Evolutionary conservation across 345 rosid species (phyloP).

Genomic region (Euclidium syriacum): DNA sequence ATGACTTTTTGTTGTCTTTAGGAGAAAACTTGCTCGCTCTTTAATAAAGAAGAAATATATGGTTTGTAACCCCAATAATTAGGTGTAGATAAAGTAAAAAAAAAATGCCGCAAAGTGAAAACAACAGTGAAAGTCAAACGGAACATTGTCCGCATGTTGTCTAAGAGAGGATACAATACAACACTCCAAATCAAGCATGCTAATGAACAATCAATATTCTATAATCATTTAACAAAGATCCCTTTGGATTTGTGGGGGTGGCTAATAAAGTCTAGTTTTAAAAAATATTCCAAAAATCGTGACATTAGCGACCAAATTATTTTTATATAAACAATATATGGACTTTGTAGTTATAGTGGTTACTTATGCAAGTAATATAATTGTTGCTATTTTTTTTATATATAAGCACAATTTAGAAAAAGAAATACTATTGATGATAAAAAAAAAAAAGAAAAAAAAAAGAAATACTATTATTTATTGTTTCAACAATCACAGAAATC

Average conservation of each 20-base stretch:
- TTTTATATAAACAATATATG: too few relatives aligned
- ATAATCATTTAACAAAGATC: slow-evolving; percentile 19
- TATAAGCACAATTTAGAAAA: too few relatives aligned
- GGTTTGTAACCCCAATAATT: neutral
- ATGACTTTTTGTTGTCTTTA: too few relatives aligned
- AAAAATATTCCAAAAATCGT: neutral
- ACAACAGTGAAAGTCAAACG: slow-evolving; percentile 22
- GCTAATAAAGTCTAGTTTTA: neutral
- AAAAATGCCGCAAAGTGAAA: slow-evolving; percentile 16
- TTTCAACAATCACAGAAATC: neutral
- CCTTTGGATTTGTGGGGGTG: slow-evolving; percentile 19
- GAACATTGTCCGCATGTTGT: slow-evolving; percentile 15
- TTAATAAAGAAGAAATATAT: neutral
- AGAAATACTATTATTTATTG: too few relatives aligned
- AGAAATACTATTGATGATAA: too few relatives aligned
- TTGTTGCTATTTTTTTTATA: too few relatives aligned
- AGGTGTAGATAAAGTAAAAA: slow-evolving; percentile 5
- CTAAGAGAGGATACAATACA: neutral
- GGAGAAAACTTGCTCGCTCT: too few relatives aligned
- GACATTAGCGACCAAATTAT: slow-evolving; percentile 1
- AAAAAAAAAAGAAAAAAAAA: too few relatives aligned
- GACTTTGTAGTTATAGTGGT: too few relatives aligned
- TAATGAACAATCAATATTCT: slow-evolving; percentile 26
- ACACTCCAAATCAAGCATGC: slow-evolving; percentile 23
- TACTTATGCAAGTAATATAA: too few relatives aligned